A percentile compares a stretch with the other conserved stretches of the same genome.
These are phyloP conservation scores for Ogataea hybrid DNA, from an alignment of 1,139 yeast genomes.

Conservation along the genomic window DNA sequence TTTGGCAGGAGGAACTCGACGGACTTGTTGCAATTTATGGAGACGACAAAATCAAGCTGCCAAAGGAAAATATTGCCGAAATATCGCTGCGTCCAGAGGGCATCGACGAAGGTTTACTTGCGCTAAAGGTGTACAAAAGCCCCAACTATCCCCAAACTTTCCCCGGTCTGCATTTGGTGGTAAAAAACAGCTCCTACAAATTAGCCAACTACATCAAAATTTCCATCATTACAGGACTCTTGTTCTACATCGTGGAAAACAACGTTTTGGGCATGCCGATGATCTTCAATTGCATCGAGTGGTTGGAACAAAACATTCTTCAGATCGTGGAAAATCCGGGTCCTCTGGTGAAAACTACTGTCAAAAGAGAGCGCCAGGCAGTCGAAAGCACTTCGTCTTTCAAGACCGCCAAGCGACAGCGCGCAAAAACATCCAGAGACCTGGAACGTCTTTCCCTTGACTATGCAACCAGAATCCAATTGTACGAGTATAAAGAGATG, in stretches of 20 bases:
- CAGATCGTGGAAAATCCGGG: conserved; percentile 72
- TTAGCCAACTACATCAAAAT: conserved; percentile 76
- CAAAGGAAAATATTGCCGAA: conserved; percentile 32
- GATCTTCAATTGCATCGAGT: conserved; percentile 64
- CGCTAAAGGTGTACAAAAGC: conserved; percentile 52
- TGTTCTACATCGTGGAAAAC: conserved; percentile 39
- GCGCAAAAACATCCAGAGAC: conserved; percentile 12
- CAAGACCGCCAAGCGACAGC: conserved; percentile 5
- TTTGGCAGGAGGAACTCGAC: conserved; percentile 81
- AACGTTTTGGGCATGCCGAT: conserved; percentile 66
- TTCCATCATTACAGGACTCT: conserved; percentile 53
- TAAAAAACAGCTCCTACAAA: conserved; percentile 43
- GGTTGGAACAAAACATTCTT: conserved; percentile 65
- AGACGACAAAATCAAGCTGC: conserved; percentile 30
- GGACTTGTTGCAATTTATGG: conserved; percentile 60
- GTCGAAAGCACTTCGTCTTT: conserved; percentile 60
- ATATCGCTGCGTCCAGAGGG: conserved; percentile 37
- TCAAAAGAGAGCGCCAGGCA: conserved; percentile 52
- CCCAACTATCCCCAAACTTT: conserved; percentile 53
- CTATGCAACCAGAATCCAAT: conserved; percentile 18
- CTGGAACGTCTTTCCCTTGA: conserved; percentile 28
- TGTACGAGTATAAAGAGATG: conserved; percentile 36
- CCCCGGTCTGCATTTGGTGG: conserved; percentile 61
- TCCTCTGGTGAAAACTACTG: conserved; percentile 40
- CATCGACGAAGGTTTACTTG: conserved; percentile 36